These are phyloP conservation scores for Fusarium goolgardi DNA, from an alignment of 2,329 filamentous ascomycete genomes.

Conservation along the genomic window DNA sequence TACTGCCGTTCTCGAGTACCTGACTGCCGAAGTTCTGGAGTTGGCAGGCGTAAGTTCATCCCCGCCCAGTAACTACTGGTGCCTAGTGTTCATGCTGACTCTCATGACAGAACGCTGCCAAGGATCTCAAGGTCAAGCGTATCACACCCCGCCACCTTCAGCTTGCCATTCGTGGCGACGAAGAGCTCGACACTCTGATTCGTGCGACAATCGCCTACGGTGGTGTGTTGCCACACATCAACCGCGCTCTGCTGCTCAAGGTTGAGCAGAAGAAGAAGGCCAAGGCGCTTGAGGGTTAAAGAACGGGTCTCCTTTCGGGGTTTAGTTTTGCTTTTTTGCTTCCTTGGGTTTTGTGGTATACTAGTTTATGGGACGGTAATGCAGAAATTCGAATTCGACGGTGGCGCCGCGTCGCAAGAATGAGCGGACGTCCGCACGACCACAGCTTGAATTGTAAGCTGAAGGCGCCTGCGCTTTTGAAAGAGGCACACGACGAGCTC, in stretches of 20 bases:
- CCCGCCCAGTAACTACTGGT: conserved; percentile 15
- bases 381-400: conserved; percentile 46
- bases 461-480: conserved; percentile 36
- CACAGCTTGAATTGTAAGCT: conserved; percentile 44
- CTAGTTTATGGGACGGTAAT: conserved; percentile 47
- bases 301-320: conserved; percentile 16
- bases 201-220: conserved; percentile 98
- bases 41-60: conserved; percentile 80
- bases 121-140: conserved; percentile 99
- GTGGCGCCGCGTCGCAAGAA: conserved; percentile 43
- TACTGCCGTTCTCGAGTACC: conserved; percentile 96
- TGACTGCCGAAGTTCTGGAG: conserved; percentile 97
- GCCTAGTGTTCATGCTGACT: conserved; percentile 40
- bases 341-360: conserved; percentile 43
- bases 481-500: conserved; percentile 37
- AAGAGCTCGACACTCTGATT: conserved; percentile 97
- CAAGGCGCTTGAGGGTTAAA: conserved; percentile 61
- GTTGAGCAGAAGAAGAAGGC: conserved; percentile 97
- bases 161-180: conserved; percentile 97
- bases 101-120: conserved; percentile 83
- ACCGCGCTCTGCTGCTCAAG: conserved; percentile 94
- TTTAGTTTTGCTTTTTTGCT: conserved; percentile 40
- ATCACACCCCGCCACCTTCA: conserved; percentile 98
- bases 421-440: conserved; percentile 37
- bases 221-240: conserved; percentile 98